Evolutionary conservation across 2,329 filamentous ascomycete species (phyloP), one percentile per base, ranked within the genome.

Genomic region (Neopestalotiopsis sp.): DNA sequence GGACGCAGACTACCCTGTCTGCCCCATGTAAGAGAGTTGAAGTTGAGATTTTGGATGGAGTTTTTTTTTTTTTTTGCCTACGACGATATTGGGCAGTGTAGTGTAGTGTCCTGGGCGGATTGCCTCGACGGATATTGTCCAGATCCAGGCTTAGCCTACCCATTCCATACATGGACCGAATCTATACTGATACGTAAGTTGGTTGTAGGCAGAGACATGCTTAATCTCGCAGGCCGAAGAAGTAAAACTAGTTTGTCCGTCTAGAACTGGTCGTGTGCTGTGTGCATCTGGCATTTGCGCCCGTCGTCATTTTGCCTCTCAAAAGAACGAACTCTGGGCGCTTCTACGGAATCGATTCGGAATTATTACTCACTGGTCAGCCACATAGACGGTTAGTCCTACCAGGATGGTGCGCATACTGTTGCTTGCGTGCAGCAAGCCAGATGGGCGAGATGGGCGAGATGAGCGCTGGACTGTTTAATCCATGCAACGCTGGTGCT

Each of bases 401-500:
- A 53, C 45, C 45, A 20, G 45, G 20, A 53, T 53, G n/a, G 45
- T 53, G 17, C 24, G 24, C n/a, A 53, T 20, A 38, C 34, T 7
- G 34, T 38, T 38, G 34, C 34, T 38, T 59, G n/a, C n/a, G 24
- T 59, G 59, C n/a, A n/a, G 59, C 30, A 62, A 32, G 5, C 32
- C 14, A 34, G 45, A 53, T 49, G 42, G 24, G 24, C 24, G 24
- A 28, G 24, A 28, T 28, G 17, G n/a, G 20, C 17, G 14, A 53
- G 45, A 20, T 17, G 45, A 17, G 45, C 20, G 45, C 45, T 53
- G 45, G 45, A 10, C 10, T 6, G 6, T 38, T 38, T 38, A 20
- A 62, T 9, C 34, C 61, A 14, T 64, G 61, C 42, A 49, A 40
- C 38, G n/a, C 34, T 28, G 61, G 61, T 38, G 61, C 61, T 20